These are phyloP conservation scores for Microbotryomycetes sp. DNA, from an alignment of 1,284 basidiomycete genomes.

Conservation along the genomic window DNA sequence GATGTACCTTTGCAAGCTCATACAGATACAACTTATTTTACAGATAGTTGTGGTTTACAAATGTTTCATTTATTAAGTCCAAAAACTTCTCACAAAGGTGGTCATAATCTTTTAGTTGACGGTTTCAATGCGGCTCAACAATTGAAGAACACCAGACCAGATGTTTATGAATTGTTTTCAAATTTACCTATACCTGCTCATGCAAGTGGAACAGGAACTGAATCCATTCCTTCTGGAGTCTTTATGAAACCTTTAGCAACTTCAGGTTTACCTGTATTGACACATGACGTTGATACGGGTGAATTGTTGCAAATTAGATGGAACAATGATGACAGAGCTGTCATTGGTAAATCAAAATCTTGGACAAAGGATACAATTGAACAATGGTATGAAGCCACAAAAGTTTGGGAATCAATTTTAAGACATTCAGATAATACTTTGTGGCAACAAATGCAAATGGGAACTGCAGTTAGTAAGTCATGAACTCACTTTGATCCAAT, in stretches of 20 bases:
- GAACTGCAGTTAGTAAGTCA: constrained; percentile 71
- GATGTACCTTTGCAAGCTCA: constrained; percentile 81
- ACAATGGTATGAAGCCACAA: constrained; percentile 71
- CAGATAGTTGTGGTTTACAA: constrained; percentile 77
- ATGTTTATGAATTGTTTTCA: constrained; percentile 65
- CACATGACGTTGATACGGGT: constrained; percentile 58
- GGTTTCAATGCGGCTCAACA: constrained; percentile 85
- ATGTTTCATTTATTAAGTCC: constrained; percentile 82
- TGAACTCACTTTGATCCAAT: background rate
- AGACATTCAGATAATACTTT: constrained; percentile 78
- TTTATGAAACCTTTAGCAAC: constrained; percentile 61
- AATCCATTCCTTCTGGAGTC: constrained; percentile 59
- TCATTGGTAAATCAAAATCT: constrained; percentile 55
- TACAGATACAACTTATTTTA: constrained; percentile 75
- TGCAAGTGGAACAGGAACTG: constrained; percentile 70
- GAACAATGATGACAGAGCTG: constrained; percentile 92
- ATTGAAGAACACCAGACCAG: constrained; percentile 65
- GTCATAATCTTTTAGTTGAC: constrained; percentile 83
- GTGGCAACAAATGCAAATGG: constrained; percentile 80
- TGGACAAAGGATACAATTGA: constrained; percentile 52
- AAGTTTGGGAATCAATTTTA: constrained; percentile 68
- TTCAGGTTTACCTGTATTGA: constrained; percentile 39
- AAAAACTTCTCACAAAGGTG: constrained; percentile 60
- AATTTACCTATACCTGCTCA: constrained; percentile 69
- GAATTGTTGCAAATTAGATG: constrained; percentile 74